Conservation (phyloP, 2,329 filamentous ascomycete species). For the Exophiala dermatitidis region DNA sequence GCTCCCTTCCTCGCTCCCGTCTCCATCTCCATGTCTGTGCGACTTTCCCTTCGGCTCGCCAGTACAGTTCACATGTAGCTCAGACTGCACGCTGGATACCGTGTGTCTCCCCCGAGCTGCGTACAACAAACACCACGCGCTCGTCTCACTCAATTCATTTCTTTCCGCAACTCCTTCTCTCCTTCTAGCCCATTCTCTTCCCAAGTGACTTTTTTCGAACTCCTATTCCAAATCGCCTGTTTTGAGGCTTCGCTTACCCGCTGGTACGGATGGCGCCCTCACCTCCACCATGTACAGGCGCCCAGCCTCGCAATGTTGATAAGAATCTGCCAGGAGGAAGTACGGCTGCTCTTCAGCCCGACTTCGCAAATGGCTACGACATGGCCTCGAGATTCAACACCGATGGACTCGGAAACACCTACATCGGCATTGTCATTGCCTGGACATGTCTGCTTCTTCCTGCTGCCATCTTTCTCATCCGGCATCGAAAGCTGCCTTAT, state of each 20-base stretch:
- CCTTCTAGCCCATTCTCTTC: constrained; percentile 11
- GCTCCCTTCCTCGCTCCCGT: neutral
- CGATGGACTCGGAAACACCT: constrained; percentile 26
- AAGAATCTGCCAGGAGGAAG: constrained; percentile 4
- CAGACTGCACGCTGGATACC: constrained; percentile 1
- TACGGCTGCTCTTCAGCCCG: neutral
- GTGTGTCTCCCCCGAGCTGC: constrained; percentile 2
- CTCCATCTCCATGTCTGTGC: constrained; percentile 9
- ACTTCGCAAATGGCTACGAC: constrained; percentile 21
- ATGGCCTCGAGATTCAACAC: constrained; percentile 25
- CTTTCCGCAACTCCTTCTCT: constrained; percentile 13
- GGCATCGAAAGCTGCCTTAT: constrained; percentile 31
- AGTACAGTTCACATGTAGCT: constrained; percentile 3
- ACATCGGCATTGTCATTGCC: constrained; percentile 24
- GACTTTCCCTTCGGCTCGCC: neutral
- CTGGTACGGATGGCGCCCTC: constrained; percentile 22
- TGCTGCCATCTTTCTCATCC: constrained; percentile 32
- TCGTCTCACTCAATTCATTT: constrained; percentile 18
- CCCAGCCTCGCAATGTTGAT: constrained; percentile 13
- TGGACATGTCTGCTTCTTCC: constrained; percentile 32
- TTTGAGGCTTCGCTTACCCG: constrained; percentile 11
- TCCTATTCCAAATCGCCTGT: constrained; percentile 13
- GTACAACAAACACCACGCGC: constrained; percentile 9
- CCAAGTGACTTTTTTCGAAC: constrained; percentile 9
- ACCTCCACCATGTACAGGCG: constrained; percentile 10